Conservation (phyloP, 768 basidiomycete genomes). For the Pholiota microspora region DNA sequence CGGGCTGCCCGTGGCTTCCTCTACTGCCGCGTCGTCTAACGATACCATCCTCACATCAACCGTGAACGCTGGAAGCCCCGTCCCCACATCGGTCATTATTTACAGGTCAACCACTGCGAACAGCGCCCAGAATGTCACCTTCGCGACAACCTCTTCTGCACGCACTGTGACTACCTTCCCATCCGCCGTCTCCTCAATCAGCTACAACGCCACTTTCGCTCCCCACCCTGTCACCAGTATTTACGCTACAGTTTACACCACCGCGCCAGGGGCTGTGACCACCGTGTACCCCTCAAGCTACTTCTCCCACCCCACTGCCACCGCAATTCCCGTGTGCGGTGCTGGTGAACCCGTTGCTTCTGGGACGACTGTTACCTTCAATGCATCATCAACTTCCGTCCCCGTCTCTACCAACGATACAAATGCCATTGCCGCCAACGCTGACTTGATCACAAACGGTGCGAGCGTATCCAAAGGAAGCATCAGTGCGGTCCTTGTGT, state of each 20-base stretch:
- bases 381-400: background rate
- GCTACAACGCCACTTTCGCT: background rate
- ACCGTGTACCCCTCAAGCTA: background rate
- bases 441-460: no score
- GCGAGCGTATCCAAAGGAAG: background rate
- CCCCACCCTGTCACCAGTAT: background rate
- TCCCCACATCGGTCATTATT: no score
- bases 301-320: background rate
- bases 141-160: no score
- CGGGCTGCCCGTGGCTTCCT: background rate
- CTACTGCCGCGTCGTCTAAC: background rate
- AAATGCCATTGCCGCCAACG: background rate
- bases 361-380: background rate
- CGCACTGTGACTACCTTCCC: no score
- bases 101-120: no score
- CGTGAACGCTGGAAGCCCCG: no score
- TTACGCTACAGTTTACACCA: background rate
- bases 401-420: background rate
- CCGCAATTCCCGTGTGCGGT: background rate
- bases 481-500: background rate
- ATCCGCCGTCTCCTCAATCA: no score
- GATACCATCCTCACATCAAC: no score
- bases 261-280: background rate
- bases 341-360: background rate
- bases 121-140: background rate